Conservation (phyloP, 306 rosid species). For the Rosa lucieae region DNA sequence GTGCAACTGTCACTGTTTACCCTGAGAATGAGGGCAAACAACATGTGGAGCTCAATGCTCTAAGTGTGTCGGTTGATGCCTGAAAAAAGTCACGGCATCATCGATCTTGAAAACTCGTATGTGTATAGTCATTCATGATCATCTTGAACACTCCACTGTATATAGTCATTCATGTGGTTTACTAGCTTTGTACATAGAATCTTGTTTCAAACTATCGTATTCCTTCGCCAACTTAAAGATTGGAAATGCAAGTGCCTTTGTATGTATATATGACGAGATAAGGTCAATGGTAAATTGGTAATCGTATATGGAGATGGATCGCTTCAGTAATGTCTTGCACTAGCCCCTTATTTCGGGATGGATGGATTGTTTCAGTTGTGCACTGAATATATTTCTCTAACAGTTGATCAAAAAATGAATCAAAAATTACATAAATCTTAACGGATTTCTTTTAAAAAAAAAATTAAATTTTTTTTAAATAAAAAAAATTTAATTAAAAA, state of each 20-base stretch:
- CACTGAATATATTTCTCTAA: too few species aligned
- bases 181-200: neutral
- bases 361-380: too few species aligned
- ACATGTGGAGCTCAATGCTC: slow-evolving; percentile 63
- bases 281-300: neutral
- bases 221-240: neutral
- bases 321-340: neutral
- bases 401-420: too few species aligned
- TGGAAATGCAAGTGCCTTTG: slow-evolving; percentile 1
- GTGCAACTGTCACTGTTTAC: slow-evolving; percentile 57
- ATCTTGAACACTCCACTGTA: neutral
- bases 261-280: neutral
- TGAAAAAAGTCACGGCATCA: slow-evolving; percentile 15
- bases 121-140: neutral
- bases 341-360: too few species aligned
- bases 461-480: too few species aligned
- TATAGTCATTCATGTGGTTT: neutral
- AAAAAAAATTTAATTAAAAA: too few species aligned
- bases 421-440: too few species aligned
- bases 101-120: neutral
- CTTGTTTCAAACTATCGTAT: neutral
- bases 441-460: too few species aligned
- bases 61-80: slow-evolving; percentile 74
- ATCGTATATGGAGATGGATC: neutral
- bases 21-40: slow-evolving; percentile 62